Evolutionary conservation across 78 protist species (phyloP), one percentile per base, ranked within the genome.

Genomic region (Diacronema lutheri): DNA sequence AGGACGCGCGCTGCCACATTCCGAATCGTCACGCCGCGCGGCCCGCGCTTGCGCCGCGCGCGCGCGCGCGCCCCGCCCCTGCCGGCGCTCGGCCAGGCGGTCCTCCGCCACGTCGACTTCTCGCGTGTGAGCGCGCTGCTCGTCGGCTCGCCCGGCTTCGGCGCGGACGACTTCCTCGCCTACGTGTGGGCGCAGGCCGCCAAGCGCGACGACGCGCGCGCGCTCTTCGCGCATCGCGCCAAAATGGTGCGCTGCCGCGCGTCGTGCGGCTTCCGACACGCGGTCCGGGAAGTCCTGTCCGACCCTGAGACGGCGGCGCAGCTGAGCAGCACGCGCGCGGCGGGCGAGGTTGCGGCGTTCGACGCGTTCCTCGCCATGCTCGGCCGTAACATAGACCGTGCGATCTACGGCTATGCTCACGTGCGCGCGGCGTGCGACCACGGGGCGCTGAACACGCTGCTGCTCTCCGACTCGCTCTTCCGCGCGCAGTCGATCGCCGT

Each of bases 121-220:
- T 72, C 44, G 37, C 69, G 89, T 25, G 92, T 95, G 69, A 95
- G 93, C 74, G 86, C 92, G 66, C 50, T 93, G 68, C 50, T 96
- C n/a, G 61, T 96, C 44, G 97, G 93, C n/a, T 56, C 87, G 21
- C 96, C 97, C 21, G 98, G 97, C 38, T 94, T 90, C 85, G 9
- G 12, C 62, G 69, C 37, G 31, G 77, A 38, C 56, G 26, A 4
- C 41, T n/a, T 65, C 10, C 1, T 33, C 46, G 46, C 6, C 29
- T 65, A 16, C 12, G 44, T 35, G 38, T 9, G 6, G 11, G 20
- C 1, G 66, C 26, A 65, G 44, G 73, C 50, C 9, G 31, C 0
- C 35, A 37, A 23, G 55, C 77, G 77, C 50, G 77, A 26, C n/a
- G 20, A 25, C 7, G 50, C 50, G 56, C 14, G 14, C 14, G 31